Evolutionary conservation across 306 rosid genomes (phyloP).

Genomic region (Dalbergia cultrata): DNA sequence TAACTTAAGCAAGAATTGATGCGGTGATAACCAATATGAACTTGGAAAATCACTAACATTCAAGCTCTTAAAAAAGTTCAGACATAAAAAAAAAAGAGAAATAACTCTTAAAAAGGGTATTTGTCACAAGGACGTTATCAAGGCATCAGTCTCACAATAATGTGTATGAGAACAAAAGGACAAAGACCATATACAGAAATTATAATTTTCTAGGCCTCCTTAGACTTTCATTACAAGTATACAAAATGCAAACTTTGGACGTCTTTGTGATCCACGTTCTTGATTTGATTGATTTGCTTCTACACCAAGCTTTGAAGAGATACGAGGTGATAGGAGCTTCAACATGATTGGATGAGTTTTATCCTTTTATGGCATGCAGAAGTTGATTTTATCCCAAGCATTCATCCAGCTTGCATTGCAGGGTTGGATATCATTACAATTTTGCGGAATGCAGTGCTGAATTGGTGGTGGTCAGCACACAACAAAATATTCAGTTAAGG

Average conservation of each 20-base stretch:
- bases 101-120: too few relatives aligned
- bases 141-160: not conserved
- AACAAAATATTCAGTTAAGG: not conserved
- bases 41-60: too few relatives aligned
- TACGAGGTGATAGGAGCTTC: constrained; percentile 26
- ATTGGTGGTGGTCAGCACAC: constrained; percentile 14
- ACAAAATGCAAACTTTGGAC: constrained; percentile 14
- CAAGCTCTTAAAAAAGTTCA: too few relatives aligned
- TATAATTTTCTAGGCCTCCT: constrained; percentile 2
- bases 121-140: not conserved
- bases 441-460: not conserved
- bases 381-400: not conserved
- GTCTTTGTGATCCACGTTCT: not conserved
- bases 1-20: too few relatives aligned
- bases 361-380: constrained; percentile 21
- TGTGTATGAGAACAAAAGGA: not conserved
- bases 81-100: too few relatives aligned
- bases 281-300: not conserved
- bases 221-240: not conserved
- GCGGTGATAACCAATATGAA: too few relatives aligned
- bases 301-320: not conserved
- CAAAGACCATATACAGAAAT: not conserved
- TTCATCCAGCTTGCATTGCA: constrained; percentile 12
- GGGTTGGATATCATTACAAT: constrained; percentile 1
- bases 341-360: not conserved